A percentile compares a stretch with the other conserved stretches of the same genome.
phyloP scores from a whole-genome alignment of 495 filamentous ascomycete genomes.

The Penicillium salamii region DNA sequence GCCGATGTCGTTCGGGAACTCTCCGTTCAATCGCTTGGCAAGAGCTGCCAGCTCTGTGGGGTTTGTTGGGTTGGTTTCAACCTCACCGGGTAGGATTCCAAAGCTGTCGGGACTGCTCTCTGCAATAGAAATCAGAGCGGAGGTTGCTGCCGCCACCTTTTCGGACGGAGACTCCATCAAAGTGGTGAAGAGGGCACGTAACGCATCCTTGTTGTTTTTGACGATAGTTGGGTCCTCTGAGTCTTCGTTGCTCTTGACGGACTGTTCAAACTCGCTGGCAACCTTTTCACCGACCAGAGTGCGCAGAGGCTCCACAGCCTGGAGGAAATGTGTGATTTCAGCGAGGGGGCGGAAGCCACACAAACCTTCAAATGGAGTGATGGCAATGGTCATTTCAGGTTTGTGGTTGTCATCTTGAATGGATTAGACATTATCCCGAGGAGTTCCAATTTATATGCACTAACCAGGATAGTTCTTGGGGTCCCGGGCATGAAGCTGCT shows the following conservation, averaged over 20 bases:
- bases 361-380: conserved; percentile 92
- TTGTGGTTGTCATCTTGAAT: conserved; percentile 92
- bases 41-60: conserved; percentile 67
- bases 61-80: conserved; percentile 36
- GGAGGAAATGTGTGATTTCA: conserved; percentile 85
- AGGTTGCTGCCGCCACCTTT: conserved; percentile 59
- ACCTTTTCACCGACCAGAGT: conserved; percentile 69
- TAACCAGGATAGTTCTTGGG: conserved; percentile 87
- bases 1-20: conserved; percentile 76
- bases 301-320: conserved; percentile 67
- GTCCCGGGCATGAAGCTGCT: conserved; percentile 79
- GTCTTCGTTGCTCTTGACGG: conserved; percentile 62
- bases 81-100: conserved; percentile 32
- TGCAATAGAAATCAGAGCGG: conserved; percentile 69
- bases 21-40: conserved; percentile 67
- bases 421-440: neutral
- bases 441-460: neutral
- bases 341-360: conserved; percentile 89
- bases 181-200: conserved; percentile 68
- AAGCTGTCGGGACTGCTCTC: conserved; percentile 46
- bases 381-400: conserved; percentile 97
- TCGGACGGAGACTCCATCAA: conserved; percentile 75
- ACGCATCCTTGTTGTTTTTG: conserved; percentile 71
- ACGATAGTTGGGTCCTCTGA: conserved; percentile 56
- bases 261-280: conserved; percentile 64